These are phyloP conservation scores for Agastache rugosa DNA, from an alignment of 257 asterid genomes.

Conservation along the genomic window DNA sequence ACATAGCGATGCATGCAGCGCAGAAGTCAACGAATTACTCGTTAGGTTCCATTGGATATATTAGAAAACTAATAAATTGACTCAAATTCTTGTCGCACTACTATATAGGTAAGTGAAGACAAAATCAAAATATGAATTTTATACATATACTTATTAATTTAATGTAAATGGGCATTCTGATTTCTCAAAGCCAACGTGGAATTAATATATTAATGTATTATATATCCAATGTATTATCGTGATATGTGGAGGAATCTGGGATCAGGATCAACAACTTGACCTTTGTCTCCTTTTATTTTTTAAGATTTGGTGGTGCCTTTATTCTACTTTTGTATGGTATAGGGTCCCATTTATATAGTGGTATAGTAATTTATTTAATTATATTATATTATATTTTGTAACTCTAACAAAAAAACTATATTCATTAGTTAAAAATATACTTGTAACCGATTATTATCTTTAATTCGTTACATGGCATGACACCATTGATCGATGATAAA, in stretches of 20 bases:
- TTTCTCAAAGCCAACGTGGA: slow-evolving; percentile 15
- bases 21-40: slow-evolving; percentile 5
- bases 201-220: no score
- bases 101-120: slow-evolving; percentile 16
- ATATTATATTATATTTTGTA: no score
- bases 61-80: neutral
- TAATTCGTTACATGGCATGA: no score
- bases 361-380: no score
- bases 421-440: no score
- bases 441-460: no score
- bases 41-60: neutral
- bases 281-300: neutral
- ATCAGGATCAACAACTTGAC: slow-evolving; percentile 7
- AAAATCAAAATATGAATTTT: neutral
- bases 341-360: no score
- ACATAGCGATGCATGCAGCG: neutral
- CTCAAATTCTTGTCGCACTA: neutral
- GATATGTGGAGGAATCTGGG: slow-evolving; percentile 8
- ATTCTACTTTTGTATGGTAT: no score
- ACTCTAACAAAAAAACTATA: no score
- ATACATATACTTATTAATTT: neutral
- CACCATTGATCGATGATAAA: no score
- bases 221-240: neutral
- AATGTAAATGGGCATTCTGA: neutral
- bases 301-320: neutral